Base-by-base conservation (phyloP, 495 filamentous ascomycete genomes). In the Hyphodiscus hymeniophilus region DNA sequence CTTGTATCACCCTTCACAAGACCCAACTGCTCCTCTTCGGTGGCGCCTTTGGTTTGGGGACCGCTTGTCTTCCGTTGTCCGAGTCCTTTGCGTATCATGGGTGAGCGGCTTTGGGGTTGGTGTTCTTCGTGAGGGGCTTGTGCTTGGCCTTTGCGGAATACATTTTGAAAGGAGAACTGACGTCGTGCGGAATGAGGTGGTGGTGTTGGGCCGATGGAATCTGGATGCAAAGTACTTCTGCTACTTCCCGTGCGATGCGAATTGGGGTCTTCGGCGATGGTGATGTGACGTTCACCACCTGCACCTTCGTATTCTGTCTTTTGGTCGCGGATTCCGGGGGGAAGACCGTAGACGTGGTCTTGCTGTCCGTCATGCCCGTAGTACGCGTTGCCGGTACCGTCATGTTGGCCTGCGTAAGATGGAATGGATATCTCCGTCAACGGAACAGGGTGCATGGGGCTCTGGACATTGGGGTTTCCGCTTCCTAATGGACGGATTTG, bases 131-230 rank as follows among this genome's bases (percentile, higher is more conserved):
- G 60, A 30, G 66, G 61, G 13, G 16, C 35, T 20, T 42, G 13
- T 3, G 49, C 42, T 31, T 46, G 47, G 0, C 42, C 50, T 51
- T 58, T 57, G 49, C 71, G 68, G 63, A 95, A 87, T 40, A 92
- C 77, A 51, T 81, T 83, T 57, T 90, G 82, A 72, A 97, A 97
- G 22, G 84, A 89, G 68, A 96, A 97, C 61, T 96, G 89, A 30
- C 92, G 81, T 55, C 64, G 66, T n/a, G 71, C 69, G 36, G 62
- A 71, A 66, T 70, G 78, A 45, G 71, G 68, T 31, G 79, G 72
- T 24, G 78, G 73, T 15, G 67, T 67, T 10, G 74, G 68, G 12
- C 61, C 43, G 43, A 62, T 44, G 10, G n/a, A 20, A 2, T 16
- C n/a, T 7, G 55, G 56, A 26, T 52, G 40, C 5, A 55, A n/a